Base-by-base conservation (phyloP, 1,284 basidiomycete genomes). In the Gymnopus androsaceus region DNA sequence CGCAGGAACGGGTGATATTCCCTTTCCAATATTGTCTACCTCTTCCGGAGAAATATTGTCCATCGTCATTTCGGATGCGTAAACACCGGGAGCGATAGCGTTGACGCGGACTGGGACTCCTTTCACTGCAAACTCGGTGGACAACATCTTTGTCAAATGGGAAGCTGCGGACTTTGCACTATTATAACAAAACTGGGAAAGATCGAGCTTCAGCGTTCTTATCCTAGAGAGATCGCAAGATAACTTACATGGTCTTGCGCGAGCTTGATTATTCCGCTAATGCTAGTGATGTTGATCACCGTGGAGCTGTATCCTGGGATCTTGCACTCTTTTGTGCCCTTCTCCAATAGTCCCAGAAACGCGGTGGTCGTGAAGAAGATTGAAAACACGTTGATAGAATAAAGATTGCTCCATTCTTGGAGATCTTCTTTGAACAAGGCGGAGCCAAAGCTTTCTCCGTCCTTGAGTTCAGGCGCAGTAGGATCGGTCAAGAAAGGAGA, bases 251-350 rank as follows among this genome's bases (percentile, higher is more conserved):
- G 90, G 60, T 85, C 78, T 67, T 92, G 90, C 0, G 85, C 79
- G 14, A 87, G 59, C 67, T 88, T 89, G 57, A 80, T 76, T 34
- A 85, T 54, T 2, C 88, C 89, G 56, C 85, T 87, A 55, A 93
- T 85, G 45, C 86, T 89, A 1, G 88, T 88, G 61, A 85, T 85
- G 68, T 90, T 91, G 64, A 93, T 81, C 27, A 92, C 83, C 47
- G 71, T 79, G 8, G 87, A 83, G 15, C 81, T 82, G 65, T 80
- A 84, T 5, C 75, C 77, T 7, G 54, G 57, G 19, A 74, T 70
- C 31, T 70, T 69, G 25, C 25, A 37, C 56, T 88, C 85, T 60
- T 79, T 75, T 36, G 85, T 83, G 28, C 88, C 90, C 60, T 84
- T 85, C 50, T 82, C 82, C 27, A 93, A 80, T 21, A 93, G 73